These are phyloP conservation scores for Plasmodium inui DNA, from an alignment of 169 alveolate genomes.

Conservation along the genomic window DNA sequence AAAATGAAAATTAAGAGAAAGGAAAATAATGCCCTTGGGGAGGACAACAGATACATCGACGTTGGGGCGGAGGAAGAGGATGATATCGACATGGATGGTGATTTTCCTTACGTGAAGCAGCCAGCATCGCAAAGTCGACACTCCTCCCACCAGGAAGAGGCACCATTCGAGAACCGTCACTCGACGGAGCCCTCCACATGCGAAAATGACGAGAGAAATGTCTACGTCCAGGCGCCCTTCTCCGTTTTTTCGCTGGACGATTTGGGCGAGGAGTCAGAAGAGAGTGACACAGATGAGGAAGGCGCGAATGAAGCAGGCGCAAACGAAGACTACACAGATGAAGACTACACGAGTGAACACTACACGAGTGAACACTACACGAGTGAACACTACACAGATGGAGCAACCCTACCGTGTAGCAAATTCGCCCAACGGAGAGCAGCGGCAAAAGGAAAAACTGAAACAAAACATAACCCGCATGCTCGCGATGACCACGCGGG, in stretches of 20 bases:
- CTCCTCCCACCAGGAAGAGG: constrained; percentile 1
- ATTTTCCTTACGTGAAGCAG: neutral
- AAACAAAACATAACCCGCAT: neutral
- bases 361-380: too few relatives aligned
- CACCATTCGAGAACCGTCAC: neutral
- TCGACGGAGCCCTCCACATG: neutral
- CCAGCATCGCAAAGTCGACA: neutral
- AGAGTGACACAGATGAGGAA: neutral
- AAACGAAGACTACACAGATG: neutral
- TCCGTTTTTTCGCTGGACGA: constrained; percentile 42
- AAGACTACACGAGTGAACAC: neutral
- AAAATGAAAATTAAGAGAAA: constrained; percentile 69
- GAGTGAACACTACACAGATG: neutral
- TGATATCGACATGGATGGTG: constrained; percentile 2
- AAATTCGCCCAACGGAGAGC: neutral
- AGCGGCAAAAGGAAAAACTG: neutral
- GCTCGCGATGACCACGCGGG: neutral
- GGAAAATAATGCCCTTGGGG: neutral
- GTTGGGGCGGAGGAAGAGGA: neutral
- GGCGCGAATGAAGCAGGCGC: neutral
- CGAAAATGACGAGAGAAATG: neutral
- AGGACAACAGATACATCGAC: constrained; percentile 28
- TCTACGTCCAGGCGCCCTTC: constrained; percentile 50
- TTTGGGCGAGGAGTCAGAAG: neutral
- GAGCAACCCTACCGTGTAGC: neutral